Evolutionary conservation across 1,139 yeast species (phyloP).

Genomic region (Suhomyces coccinellae): DNA sequence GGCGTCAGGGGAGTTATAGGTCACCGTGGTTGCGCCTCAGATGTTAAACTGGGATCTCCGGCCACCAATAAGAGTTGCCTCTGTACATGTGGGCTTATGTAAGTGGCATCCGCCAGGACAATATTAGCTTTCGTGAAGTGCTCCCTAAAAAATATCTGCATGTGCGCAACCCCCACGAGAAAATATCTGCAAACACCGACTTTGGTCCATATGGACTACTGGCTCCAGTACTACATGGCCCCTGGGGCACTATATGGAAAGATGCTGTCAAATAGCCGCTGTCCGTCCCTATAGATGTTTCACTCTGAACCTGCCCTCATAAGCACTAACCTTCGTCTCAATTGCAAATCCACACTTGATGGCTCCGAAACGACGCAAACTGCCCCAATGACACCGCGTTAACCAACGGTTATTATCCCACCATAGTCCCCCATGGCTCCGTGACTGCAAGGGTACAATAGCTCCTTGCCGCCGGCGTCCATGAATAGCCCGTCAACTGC

Average conservation of each 20-base stretch:
- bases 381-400: background rate
- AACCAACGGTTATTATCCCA: background rate
- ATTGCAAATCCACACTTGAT: too few relatives aligned
- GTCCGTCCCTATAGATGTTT: too few relatives aligned
- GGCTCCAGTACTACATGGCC: too few relatives aligned
- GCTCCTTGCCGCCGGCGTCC: background rate
- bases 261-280: too few relatives aligned
- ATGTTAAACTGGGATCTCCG: background rate
- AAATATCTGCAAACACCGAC: background rate
- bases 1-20: background rate
- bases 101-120: constrained; percentile 1
- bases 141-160: constrained; percentile 1
- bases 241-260: too few relatives aligned
- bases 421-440: too few relatives aligned
- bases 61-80: constrained; percentile 1
- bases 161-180: background rate
- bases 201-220: too few relatives aligned
- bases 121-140: constrained; percentile 6
- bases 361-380: too few relatives aligned
- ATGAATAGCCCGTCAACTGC: too few relatives aligned
- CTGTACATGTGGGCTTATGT: constrained; percentile 5
- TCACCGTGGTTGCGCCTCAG: constrained; percentile 5
- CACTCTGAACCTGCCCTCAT: too few relatives aligned
- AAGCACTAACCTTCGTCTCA: too few relatives aligned
- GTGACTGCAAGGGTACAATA: background rate